Conservation (phyloP, 768 basidiomycete species). For the Mycena epipterygia region DNA sequence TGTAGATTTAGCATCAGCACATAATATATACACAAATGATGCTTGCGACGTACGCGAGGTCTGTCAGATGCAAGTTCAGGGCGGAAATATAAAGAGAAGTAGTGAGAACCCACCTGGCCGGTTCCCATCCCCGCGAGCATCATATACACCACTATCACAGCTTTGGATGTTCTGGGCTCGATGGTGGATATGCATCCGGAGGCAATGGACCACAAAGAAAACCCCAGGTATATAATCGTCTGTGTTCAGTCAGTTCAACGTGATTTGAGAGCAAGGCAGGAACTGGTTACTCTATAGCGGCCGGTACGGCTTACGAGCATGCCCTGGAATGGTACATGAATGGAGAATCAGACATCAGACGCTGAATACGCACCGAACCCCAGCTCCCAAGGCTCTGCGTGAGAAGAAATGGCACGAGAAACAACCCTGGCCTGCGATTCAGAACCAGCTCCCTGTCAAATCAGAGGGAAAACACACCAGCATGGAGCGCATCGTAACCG, state of each 20-base stretch:
- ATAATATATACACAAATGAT: no score
- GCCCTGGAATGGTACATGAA: background rate
- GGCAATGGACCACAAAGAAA: slow-evolving; percentile 76
- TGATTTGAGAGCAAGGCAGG: background rate
- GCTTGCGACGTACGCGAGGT: slow-evolving; percentile 50
- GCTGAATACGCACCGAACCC: slow-evolving; percentile 56
- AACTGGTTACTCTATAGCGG: background rate
- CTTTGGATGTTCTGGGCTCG: slow-evolving; percentile 59
- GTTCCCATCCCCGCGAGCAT: slow-evolving; percentile 71
- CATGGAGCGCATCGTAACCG: slow-evolving; percentile 72
- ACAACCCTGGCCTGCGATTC: slow-evolving; percentile 54
- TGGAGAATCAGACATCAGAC: background rate
- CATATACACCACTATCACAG: slow-evolving; percentile 70
- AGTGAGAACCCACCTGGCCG: slow-evolving; percentile 59
- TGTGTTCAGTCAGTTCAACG: slow-evolving; percentile 35
- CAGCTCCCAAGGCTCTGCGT: slow-evolving; percentile 73
- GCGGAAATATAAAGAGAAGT: background rate
- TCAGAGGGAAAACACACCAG: slow-evolving; percentile 37
- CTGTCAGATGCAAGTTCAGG: slow-evolving; percentile 43
- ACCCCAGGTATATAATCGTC: slow-evolving; percentile 76
- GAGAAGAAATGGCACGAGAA: slow-evolving; percentile 78
- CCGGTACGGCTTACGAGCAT: slow-evolving; percentile 2
- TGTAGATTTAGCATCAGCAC: background rate
- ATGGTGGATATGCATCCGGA: slow-evolving; percentile 79
- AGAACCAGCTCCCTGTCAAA: background rate